Evolutionary conservation across 2,329 filamentous ascomycete genomes (phyloP), one percentile per base, ranked within the genome.

Genomic region (Talaromyces piceae): DNA sequence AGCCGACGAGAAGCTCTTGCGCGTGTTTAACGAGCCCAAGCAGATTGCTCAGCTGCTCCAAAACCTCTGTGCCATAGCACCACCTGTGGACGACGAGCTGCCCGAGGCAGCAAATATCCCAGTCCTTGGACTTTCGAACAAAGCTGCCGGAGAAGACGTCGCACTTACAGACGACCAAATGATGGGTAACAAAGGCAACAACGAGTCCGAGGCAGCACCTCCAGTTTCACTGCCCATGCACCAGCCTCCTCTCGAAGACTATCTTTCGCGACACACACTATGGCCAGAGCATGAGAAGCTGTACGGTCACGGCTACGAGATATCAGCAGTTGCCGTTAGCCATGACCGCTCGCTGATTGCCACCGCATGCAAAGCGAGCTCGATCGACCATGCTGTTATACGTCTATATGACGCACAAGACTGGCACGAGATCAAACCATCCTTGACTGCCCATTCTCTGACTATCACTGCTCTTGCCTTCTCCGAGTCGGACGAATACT

Each of bases 231-330:
- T 90, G 6, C 78, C 84, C 41, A 76, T 86, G 48, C 71, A 81
- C 39, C 83, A 87, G 57, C 91, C 93, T 9, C 91, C 93, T 0
- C 78, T 89, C 30, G 93, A 98, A 68, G 93, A 97, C 67, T 85
- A 88, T 50, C 81, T 98, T 2, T 86, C 90, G 22, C 83, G 91
- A 7, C 84, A 94, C 67, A 95, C 93, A 0, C 81, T 98, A 27
- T 98, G 91, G 90, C 93, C 93, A 3, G 93, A 98, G 66, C 82
- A 82, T 5, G 93, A 98, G 68, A 98, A 98, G 73, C 79, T 98
- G 1, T 98, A 98, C 70, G 93, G 93, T 1, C 93, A 98, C 70
- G 93, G 93, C 26, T 96, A 96, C 70, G 93, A 98, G 69, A 91
- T 98, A 46, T 95, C 89, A 2, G 87, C 88, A 31, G 81, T 95